Evolutionary conservation across 129 eudicot species (phyloP).

Genomic region (Erigeron canadensis): DNA sequence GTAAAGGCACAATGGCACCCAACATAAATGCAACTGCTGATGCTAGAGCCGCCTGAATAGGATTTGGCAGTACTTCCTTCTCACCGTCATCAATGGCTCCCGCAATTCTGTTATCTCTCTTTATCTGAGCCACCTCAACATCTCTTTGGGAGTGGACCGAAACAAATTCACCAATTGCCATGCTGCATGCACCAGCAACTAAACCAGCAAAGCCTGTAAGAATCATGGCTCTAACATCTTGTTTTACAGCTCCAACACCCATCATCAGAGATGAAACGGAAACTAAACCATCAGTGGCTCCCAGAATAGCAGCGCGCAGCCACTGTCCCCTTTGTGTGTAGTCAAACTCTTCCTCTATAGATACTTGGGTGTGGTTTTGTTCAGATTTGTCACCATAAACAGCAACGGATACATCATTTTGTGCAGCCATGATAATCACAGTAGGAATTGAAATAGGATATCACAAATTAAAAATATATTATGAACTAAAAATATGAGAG

Average conservation of each 20-base stretch:
- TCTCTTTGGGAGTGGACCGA: slow-evolving; percentile 41
- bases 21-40: slow-evolving; percentile 41
- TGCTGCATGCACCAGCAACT: slow-evolving; percentile 45
- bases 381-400: slow-evolving; percentile 16
- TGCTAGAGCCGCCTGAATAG: slow-evolving; percentile 39
- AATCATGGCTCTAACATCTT: slow-evolving; percentile 42
- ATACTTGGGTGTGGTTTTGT: not conserved
- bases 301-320: slow-evolving; percentile 53
- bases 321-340: slow-evolving; percentile 44
- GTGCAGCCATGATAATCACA: slow-evolving; percentile 34
- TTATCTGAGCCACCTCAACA: slow-evolving; percentile 38
- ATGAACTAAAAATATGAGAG: not conserved
- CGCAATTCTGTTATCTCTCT: slow-evolving; percentile 20
- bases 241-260: slow-evolving; percentile 43
- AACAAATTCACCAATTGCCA: slow-evolving; percentile 42
- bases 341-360: slow-evolving; percentile 26
- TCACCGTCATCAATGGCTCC: slow-evolving; percentile 1
- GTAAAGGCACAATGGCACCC: slow-evolving; percentile 39
- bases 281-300: slow-evolving; percentile 50
- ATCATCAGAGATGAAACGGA: slow-evolving; percentile 47
- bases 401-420: slow-evolving; percentile 20
- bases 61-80: slow-evolving; percentile 31
- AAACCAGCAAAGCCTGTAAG: slow-evolving; percentile 40
- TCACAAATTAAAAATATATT: slow-evolving; percentile 4
- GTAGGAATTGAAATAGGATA: slow-evolving; percentile 9